Evolutionary conservation across 208 protist genomes (phyloP).

Genomic region (Acanthamoeba royreba): DNA sequence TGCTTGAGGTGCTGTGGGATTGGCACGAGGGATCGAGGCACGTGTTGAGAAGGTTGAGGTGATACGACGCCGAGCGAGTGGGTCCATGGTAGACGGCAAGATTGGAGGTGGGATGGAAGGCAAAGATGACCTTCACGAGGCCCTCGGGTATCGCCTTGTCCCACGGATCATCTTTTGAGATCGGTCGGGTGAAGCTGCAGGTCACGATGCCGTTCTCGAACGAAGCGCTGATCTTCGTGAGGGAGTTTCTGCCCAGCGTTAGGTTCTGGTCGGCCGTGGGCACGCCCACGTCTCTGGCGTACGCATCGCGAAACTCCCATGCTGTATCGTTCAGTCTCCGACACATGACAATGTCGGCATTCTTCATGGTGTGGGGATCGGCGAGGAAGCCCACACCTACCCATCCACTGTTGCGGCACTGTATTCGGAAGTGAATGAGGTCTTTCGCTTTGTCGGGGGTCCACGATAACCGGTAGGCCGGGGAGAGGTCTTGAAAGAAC

Average conservation of each 20-base stretch:
- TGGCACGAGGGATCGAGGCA: background rate
- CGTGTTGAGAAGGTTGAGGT: background rate
- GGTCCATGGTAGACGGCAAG: slow-evolving; percentile 17
- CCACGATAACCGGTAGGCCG: slow-evolving; percentile 21
- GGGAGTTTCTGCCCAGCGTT: background rate
- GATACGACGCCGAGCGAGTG: background rate
- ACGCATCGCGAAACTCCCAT: background rate
- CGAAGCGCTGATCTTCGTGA: background rate
- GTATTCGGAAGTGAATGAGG: background rate
- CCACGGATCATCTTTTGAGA: background rate
- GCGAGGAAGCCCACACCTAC: slow-evolving; percentile 6
- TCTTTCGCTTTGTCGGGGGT: background rate
- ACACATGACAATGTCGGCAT: slow-evolving; percentile 13
- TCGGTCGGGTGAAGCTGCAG: background rate
- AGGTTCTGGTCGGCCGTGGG: background rate
- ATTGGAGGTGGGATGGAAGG: background rate
- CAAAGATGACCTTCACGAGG: slow-evolving; percentile 1
- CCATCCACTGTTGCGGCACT: slow-evolving; percentile 35
- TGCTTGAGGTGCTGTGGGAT: background rate
- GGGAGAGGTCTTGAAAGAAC: background rate
- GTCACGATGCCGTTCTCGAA: background rate
- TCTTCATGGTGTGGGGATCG: background rate
- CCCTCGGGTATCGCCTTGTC: background rate
- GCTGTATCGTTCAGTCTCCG: background rate
- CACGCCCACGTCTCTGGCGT: background rate